Conservation (phyloP, 495 filamentous ascomycete genomes). For the Cercophora newfieldiana region DNA sequence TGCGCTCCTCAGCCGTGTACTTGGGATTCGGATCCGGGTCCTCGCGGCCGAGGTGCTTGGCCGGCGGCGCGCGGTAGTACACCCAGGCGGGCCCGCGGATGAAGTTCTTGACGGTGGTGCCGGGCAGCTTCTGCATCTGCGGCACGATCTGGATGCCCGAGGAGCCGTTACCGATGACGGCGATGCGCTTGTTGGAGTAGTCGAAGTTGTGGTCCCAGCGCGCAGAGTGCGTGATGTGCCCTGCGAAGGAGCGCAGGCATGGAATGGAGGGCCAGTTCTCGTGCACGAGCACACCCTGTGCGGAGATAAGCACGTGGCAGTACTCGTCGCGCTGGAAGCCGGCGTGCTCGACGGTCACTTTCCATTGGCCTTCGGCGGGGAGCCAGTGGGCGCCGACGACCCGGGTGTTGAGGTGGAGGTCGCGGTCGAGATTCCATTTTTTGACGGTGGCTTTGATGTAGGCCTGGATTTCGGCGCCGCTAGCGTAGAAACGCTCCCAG, state of each 20-base stretch:
- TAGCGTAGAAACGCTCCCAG: constrained; percentile 42
- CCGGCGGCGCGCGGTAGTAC: constrained; percentile 39
- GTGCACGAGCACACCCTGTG: constrained; percentile 29
- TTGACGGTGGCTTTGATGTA: constrained; percentile 39
- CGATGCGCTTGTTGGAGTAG: constrained; percentile 49
- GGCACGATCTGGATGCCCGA: constrained; percentile 54
- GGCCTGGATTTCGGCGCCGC: constrained; percentile 31
- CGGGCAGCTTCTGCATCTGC: constrained; percentile 48
- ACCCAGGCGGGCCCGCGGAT: constrained; percentile 62
- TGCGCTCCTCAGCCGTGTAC: constrained; percentile 33
- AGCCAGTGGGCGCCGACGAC: constrained; percentile 37
- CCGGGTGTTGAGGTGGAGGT: constrained; percentile 33
- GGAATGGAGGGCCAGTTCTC: constrained; percentile 54
- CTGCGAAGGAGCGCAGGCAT: constrained; percentile 45
- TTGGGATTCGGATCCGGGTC: constrained; percentile 13
- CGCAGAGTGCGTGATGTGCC: constrained; percentile 50
- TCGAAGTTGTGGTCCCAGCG: constrained; percentile 50
- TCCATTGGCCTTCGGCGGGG: constrained; percentile 14
- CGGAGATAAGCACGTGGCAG: constrained; percentile 29
- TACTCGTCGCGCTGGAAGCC: constrained; percentile 36
- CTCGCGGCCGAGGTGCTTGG: constrained; percentile 37
- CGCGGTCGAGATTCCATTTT: constrained; percentile 36
- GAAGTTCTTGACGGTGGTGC: constrained; percentile 43
- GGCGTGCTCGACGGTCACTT: constrained; percentile 15
- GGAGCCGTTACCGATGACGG: constrained; percentile 40